Evolutionary conservation across 179 eudicot species (phyloP), one percentile per base, ranked within the genome.

Genomic region (Dionaea muscipula): DNA sequence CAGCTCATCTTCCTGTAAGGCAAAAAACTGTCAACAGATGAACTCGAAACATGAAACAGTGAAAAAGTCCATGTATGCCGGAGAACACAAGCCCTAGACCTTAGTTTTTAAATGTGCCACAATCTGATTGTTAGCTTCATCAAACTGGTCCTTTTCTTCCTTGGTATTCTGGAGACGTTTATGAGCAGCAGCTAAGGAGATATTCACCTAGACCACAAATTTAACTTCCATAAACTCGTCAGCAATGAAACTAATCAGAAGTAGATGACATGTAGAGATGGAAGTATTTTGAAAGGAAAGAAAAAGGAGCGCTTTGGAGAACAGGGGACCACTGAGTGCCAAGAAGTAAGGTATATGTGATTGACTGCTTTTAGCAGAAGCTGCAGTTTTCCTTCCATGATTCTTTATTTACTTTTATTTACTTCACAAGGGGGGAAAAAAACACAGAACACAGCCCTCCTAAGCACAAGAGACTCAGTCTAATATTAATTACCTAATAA

Each of bases 101-200:
- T 85, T 93, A 51, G 69, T 79, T 71, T 78, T 81, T 70, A 93
- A 64, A 72, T 83, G 99, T 47, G 85, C 81, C 35, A 93, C 73
- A 73, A 93, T 85, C 73, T 93, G 93, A 69, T 76, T 81, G 68
- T 85, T 88, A 63, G 96, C 99, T 66, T 89, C 95, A 61, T 85
- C 84, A 68, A 93, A 93, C 60, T 93, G 96, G 67, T 83, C 96
- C 68, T 83, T 89, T 69, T 93, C 99, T 70, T 93, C 99, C 58
- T 53, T 81, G 8, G 75, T 77, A 74, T 81, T 85, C 52, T 64
- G 93, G 57, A 88, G 85, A 49, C 93, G 96, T 63, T 78, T 81
- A 50, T 69, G 73, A 70, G 87, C 82, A 75, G 93, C 94, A 63
- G 83, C 67, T 75, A 93, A 77, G 49, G 95, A 81, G 43, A 73